A percentile compares a stretch with the other conserved stretches of the same genome.
phyloP scores from a whole-genome alignment of 305 asterid species.

The Solanum hybrid region DNA sequence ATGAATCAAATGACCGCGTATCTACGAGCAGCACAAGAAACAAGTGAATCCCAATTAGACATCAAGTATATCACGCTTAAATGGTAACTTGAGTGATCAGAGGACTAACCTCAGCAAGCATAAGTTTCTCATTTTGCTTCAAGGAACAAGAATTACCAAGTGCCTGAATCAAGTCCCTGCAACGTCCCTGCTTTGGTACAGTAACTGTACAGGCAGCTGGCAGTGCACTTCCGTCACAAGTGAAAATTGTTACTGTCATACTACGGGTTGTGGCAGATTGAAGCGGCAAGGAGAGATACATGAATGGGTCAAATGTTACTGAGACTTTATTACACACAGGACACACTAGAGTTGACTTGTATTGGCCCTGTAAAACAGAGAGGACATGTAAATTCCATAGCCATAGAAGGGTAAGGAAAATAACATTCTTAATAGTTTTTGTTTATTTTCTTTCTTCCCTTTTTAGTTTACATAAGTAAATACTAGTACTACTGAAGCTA shows the following conservation, averaged over 20 bases:
- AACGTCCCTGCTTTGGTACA: slow-evolving; percentile 94
- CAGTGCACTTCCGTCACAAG: slow-evolving; percentile 90
- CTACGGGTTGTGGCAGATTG: slow-evolving; percentile 80
- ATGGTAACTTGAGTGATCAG: neutral
- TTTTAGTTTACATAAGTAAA: neutral
- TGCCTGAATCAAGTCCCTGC: slow-evolving; percentile 88
- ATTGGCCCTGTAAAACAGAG: slow-evolving; percentile 72
- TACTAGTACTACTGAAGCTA: neutral
- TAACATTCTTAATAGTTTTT: neutral
- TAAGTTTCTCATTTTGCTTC: slow-evolving; percentile 77
- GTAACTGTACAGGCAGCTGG: slow-evolving; percentile 76
- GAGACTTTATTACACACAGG: slow-evolving; percentile 91
- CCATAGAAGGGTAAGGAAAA: neutral
- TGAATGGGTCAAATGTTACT: slow-evolving; percentile 94
- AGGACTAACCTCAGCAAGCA: slow-evolving; percentile 84
- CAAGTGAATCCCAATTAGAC: slow-evolving; percentile 7
- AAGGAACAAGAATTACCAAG: slow-evolving; percentile 73
- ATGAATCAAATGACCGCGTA: slow-evolving; percentile 86
- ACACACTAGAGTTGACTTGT: slow-evolving; percentile 96
- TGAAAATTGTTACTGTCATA: slow-evolving; percentile 89
- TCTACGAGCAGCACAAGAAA: slow-evolving; percentile 37
- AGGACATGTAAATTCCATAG: neutral
- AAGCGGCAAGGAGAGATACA: slow-evolving; percentile 94
- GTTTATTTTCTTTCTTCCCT: neutral
- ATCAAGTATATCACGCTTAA: slow-evolving; percentile 8